Evolutionary conservation across 2,329 filamentous ascomycete genomes (phyloP).

Genomic region (Neofusicoccum ribis): DNA sequence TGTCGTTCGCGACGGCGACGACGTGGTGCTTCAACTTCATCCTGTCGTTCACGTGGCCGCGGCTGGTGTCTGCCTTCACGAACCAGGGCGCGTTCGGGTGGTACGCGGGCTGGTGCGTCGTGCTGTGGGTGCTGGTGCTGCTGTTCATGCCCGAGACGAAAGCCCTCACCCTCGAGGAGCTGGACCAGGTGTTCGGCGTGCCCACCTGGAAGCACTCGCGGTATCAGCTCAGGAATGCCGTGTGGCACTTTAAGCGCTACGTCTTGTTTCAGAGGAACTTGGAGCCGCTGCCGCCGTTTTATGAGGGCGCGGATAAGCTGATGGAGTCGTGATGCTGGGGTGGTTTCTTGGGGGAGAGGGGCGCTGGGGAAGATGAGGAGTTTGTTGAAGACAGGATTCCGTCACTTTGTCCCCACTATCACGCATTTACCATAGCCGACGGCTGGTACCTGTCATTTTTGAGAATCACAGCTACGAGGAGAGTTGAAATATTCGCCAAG

Average conservation of each 20-base stretch:
- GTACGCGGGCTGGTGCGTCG: slow-evolving; percentile 57
- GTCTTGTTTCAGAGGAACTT: slow-evolving; percentile 26
- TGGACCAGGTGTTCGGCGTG: slow-evolving; percentile 57
- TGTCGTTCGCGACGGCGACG: slow-evolving; percentile 51
- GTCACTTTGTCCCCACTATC: too few species aligned
- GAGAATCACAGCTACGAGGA: too few species aligned
- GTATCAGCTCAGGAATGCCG: slow-evolving; percentile 32
- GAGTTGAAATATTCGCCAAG: too few species aligned
- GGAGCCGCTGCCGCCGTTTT: background rate
- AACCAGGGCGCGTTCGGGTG: slow-evolving; percentile 56
- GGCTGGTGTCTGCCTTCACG: slow-evolving; percentile 48
- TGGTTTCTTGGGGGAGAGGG: background rate
- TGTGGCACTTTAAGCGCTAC: slow-evolving; percentile 38
- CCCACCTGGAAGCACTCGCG: slow-evolving; percentile 39
- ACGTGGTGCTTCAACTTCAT: slow-evolving; percentile 60
- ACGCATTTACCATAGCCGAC: too few species aligned
- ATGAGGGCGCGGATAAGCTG: background rate
- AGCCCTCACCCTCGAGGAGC: slow-evolving; percentile 31
- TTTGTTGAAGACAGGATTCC: too few species aligned
- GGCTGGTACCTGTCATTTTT: too few species aligned
- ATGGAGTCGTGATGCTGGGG: background rate
- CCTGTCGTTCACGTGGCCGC: slow-evolving; percentile 55
- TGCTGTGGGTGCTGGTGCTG: slow-evolving; percentile 53
- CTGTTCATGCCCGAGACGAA: slow-evolving; percentile 55
- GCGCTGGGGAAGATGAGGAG: too few species aligned